Percentiles rank a stretch among this genome's conserved stretches.
Conservation (phyloP, 805 yeast species). For the Cyberlindnera subsufficiens region DNA sequence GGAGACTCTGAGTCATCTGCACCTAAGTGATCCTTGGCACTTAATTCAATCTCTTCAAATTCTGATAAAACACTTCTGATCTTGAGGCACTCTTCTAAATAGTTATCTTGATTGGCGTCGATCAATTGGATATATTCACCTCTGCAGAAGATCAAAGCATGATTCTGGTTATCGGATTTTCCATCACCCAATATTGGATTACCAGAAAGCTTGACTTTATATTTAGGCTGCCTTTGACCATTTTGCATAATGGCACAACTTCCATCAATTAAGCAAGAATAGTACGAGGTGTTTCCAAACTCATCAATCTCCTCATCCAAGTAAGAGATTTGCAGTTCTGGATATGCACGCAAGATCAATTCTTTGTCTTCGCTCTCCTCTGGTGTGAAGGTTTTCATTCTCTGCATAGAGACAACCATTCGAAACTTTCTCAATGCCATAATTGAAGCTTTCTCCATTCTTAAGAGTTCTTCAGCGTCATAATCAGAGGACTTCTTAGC, state of each 20-base stretch:
- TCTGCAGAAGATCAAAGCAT: conserved; percentile 64
- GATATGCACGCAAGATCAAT: conserved; percentile 56
- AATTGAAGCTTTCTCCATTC: conserved; percentile 40
- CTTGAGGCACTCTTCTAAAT: conserved; percentile 75
- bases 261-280: conserved; percentile 68
- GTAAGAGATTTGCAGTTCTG: conserved; percentile 60
- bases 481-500: conserved; percentile 12
- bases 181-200: conserved; percentile 84
- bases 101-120: conserved; percentile 83
- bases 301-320: conserved; percentile 44
- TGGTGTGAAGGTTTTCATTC: conserved; percentile 43
- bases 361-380: conserved; percentile 58
- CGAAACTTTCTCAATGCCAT: conserved; percentile 60
- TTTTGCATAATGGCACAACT: conserved; percentile 52
- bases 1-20: neutral
- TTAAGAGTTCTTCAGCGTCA: conserved; percentile 28
- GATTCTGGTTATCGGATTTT: conserved; percentile 79
- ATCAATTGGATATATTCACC: conserved; percentile 78
- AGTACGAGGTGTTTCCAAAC: conserved; percentile 39
- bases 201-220: conserved; percentile 63
- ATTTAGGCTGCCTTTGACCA: conserved; percentile 57
- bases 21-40: neutral
- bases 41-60: conserved; percentile 49
- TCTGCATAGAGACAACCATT: conserved; percentile 62
- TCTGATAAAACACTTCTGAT: conserved; percentile 68